A percentile compares a stretch with the other conserved stretches of the same genome.
These are phyloP conservation scores for Hygrophorus russula DNA, from an alignment of 768 basidiomycete genomes.

Conservation along the genomic window DNA sequence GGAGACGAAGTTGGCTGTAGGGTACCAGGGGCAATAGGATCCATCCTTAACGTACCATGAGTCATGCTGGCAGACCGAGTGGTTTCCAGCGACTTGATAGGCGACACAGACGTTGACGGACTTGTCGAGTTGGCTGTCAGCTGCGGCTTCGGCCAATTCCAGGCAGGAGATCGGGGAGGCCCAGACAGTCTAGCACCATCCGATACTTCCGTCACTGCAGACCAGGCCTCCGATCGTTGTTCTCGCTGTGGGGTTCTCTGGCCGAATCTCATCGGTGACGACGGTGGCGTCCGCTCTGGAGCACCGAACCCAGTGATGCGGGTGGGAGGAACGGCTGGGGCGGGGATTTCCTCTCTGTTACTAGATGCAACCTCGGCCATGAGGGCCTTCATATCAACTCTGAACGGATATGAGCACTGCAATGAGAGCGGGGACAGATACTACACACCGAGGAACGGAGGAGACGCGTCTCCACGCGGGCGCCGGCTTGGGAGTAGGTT, in stretches of 20 bases:
- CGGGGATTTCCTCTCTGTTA: not conserved
- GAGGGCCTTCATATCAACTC: constrained; percentile 74
- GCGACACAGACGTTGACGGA: not conserved
- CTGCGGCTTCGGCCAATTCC: not conserved
- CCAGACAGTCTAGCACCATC: too few relatives aligned
- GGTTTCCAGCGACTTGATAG: constrained; percentile 8
- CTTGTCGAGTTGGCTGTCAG: constrained; percentile 6
- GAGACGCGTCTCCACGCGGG: constrained; percentile 40
- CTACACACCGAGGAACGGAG: constrained; percentile 37
- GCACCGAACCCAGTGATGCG: not conserved
- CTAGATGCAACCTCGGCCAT: constrained; percentile 56
- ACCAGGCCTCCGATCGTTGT: not conserved
- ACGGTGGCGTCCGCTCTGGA: too few relatives aligned
- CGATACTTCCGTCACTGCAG: too few relatives aligned
- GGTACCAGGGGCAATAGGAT: constrained; percentile 3
- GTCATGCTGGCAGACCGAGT: constrained; percentile 14
- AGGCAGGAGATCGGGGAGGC: too few relatives aligned
- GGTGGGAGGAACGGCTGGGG: constrained; percentile 6
- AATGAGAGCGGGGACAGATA: constrained; percentile 3
- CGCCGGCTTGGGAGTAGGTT: constrained; percentile 8
- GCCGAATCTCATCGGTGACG: not conserved
- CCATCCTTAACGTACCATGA: constrained; percentile 8
- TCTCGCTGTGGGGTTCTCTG: constrained; percentile 11
- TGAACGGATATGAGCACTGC: constrained; percentile 18
- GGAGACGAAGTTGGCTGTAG: constrained; percentile 10